A percentile compares a stretch with the other conserved stretches of the same genome.
phyloP scores from a whole-genome alignment of 495 filamentous ascomycete species.

The Platismatia glauca region DNA sequence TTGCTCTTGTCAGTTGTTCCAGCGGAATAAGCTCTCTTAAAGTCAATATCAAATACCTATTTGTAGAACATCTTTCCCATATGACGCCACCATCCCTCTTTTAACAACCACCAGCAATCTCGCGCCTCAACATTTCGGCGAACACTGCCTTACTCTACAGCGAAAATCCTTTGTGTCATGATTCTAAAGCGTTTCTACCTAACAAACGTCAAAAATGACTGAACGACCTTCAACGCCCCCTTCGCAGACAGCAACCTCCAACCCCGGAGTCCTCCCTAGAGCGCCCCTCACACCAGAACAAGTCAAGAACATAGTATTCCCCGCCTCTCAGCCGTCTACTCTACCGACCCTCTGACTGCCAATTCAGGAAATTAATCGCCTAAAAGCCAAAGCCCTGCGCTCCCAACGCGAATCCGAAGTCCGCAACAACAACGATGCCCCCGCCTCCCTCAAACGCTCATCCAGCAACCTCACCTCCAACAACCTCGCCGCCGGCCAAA shows the following conservation, averaged over 20 bases:
- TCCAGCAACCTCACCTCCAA: constrained; percentile 24
- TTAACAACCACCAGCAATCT: neutral
- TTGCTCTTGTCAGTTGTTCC: neutral
- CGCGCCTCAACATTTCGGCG: neutral
- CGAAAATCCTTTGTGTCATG: neutral
- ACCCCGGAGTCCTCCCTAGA: constrained; percentile 35
- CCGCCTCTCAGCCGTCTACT: neutral
- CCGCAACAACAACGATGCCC: constrained; percentile 22
- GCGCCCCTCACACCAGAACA: constrained; percentile 66
- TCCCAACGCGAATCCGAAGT: constrained; percentile 52
- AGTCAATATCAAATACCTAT: neutral
- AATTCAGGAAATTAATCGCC: constrained; percentile 73
- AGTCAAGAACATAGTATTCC: constrained; percentile 56
- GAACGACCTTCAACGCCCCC: constrained; percentile 58
- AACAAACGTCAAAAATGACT: neutral
- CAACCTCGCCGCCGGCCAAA: constrained; percentile 40
- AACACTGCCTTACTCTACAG: neutral
- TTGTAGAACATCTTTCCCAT: neutral
- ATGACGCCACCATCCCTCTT: neutral
- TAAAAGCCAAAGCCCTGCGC: constrained; percentile 83
- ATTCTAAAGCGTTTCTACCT: neutral
- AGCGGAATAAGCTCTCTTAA: neutral
- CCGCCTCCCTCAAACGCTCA: constrained; percentile 4
- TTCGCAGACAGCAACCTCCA: constrained; percentile 28
- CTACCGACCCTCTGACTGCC: neutral